phyloP scores from a whole-genome alignment of 1,284 basidiomycete genomes.

The Sanghuangporus sanghuang region DNA sequence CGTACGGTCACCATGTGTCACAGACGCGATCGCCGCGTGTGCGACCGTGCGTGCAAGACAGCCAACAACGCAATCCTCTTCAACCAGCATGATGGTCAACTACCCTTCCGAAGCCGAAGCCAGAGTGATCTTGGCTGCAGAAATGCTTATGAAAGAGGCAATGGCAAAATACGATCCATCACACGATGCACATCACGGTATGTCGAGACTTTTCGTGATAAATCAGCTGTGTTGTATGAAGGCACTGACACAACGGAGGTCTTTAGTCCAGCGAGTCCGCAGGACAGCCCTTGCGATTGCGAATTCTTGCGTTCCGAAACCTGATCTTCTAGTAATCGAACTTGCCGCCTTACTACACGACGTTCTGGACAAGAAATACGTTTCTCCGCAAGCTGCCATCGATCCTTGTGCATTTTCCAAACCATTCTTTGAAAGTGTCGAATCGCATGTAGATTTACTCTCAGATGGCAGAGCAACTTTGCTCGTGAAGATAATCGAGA shows the following conservation, averaged over 20 bases:
- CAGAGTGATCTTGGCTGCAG: slow-evolving; percentile 1
- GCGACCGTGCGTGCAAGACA: no score
- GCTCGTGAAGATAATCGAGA: slow-evolving; percentile 65
- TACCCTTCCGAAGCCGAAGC: slow-evolving; percentile 11
- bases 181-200: slow-evolving; percentile 86
- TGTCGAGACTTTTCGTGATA: slow-evolving; percentile 21
- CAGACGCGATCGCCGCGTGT: not conserved
- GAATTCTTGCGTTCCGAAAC: slow-evolving; percentile 34
- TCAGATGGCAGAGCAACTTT: slow-evolving; percentile 51
- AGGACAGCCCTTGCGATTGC: no score
- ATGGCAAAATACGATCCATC: slow-evolving; percentile 88
- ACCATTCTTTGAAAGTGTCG: slow-evolving; percentile 55
- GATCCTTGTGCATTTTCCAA: slow-evolving; percentile 64
- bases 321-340: slow-evolving; percentile 45
- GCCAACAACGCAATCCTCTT: not conserved
- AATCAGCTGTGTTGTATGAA: not conserved
- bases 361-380: slow-evolving; percentile 81
- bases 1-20: no score
- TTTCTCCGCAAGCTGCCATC: slow-evolving; percentile 43
- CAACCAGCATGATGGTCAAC: not conserved
- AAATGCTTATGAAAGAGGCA: slow-evolving; percentile 50
- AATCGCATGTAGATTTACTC: slow-evolving; percentile 46
- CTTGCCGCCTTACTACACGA: slow-evolving; percentile 77
- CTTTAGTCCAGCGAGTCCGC: slow-evolving; percentile 72
- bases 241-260: not conserved